These are phyloP conservation scores for Plasmodium yoelii DNA, from an alignment of 169 alveolate species.

Conservation along the genomic window DNA sequence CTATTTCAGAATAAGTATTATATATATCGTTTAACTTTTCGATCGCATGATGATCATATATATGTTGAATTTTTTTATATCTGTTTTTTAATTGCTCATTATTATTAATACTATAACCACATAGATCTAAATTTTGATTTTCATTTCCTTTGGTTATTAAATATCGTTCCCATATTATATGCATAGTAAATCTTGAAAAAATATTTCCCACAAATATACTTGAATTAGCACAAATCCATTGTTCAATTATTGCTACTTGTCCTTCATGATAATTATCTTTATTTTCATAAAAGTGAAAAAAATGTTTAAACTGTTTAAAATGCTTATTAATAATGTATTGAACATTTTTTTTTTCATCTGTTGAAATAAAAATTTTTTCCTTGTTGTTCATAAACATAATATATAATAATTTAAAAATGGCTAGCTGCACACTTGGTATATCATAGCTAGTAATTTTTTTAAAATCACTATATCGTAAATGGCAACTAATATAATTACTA, in stretches of 20 bases:
- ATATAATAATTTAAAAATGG: conserved; percentile 48
- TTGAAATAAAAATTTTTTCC: conserved; percentile 28
- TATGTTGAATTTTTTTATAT: conserved; percentile 17
- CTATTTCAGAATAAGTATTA: conserved; percentile 16
- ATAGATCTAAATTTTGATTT: conserved; percentile 34
- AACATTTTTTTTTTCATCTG: conserved; percentile 52
- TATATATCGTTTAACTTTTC: conserved; percentile 14
- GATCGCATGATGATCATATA: conserved; percentile 13
- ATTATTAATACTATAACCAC: conserved; percentile 47
- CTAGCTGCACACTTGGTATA: conserved; percentile 23
- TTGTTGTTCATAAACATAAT: conserved; percentile 39
- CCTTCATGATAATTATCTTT: conserved; percentile 37
- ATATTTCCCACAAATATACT: conserved; percentile 38
- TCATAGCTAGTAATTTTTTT: conserved; percentile 31
- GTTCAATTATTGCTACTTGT: conserved; percentile 62
- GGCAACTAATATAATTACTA: conserved; percentile 43
- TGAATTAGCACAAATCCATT: conserved; percentile 48
- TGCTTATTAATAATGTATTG: conserved; percentile 20
- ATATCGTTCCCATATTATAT: conserved; percentile 72
- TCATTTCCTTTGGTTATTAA: conserved; percentile 18
- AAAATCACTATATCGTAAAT: conserved; percentile 66
- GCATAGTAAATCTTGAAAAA: conserved; percentile 62
- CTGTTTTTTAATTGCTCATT: conserved; percentile 8
- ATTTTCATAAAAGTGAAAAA: conserved; percentile 60
- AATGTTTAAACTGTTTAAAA: conserved; percentile 31